Conservation (phyloP, 371 early-diverging fungal species). For the Lichtheimia hyalospora region DNA sequence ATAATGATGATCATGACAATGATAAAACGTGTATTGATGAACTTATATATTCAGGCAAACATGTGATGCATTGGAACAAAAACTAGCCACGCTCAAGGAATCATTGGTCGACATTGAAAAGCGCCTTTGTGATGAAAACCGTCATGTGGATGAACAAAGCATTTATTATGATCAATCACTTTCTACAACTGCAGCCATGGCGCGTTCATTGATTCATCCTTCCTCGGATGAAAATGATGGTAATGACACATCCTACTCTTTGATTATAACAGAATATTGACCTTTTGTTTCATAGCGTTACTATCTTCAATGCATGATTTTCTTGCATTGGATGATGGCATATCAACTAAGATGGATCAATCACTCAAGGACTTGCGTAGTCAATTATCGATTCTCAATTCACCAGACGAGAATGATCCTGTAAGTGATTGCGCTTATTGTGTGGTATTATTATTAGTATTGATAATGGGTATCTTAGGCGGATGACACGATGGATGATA, state of each 20-base stretch:
- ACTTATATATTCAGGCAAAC: not conserved
- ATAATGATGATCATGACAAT: not conserved
- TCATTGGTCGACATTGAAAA: constrained; percentile 7
- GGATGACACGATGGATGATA: not conserved
- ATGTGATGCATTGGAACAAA: constrained; percentile 6
- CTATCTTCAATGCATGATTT: no score
- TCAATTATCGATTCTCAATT: not conserved
- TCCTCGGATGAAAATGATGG: no score
- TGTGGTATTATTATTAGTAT: no score
- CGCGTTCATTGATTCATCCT: not conserved
- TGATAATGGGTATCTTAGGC: not conserved
- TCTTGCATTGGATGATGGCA: no score
- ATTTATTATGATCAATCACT: constrained; percentile 5
- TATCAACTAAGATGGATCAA: not conserved
- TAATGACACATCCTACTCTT: no score
- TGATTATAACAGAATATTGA: no score
- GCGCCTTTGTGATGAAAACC: constrained; percentile 9
- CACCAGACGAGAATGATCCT: not conserved
- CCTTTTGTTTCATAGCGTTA: no score
- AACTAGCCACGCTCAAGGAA: not conserved
- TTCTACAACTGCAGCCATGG: not conserved
- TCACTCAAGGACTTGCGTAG: not conserved
- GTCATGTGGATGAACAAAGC: constrained; percentile 9
- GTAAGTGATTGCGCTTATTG: no score
- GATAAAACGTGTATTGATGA: not conserved